Evolutionary conservation across 495 filamentous ascomycete species (phyloP), one percentile per base, ranked within the genome.

Genomic region (Lasiosphaeria ovina): DNA sequence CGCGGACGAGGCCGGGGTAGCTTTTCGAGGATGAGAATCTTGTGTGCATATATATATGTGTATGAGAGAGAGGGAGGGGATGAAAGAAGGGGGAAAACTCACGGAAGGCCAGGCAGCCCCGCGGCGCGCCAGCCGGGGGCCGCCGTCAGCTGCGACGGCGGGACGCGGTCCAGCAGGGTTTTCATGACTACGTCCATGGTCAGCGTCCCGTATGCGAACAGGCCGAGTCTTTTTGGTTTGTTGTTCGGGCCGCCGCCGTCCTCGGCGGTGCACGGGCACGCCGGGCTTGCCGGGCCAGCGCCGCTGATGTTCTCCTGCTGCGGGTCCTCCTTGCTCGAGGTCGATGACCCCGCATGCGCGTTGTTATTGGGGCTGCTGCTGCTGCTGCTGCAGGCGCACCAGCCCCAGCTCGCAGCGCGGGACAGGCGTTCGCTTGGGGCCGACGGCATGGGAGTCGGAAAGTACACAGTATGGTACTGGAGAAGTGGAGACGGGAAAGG

Each of bases 111-210:
- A 3, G 60, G 54, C 36, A 62, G 34, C 1, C 60, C 60, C 6
- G 54, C 60, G 2, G 60, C 60, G 24, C 60, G 51, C 60, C 60
- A 62, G 7, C 60, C 60, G 3, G 54, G 60, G 0, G 60, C 60
- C 12, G 32, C 8, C 16, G 35, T 53, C 1, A 6, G 0, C 16
- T 40, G 12, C 6, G 60, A 62, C 2, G 60, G 54, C 3, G 60
- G 60, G 4, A 62, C 51, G 10, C 60, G 55, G 55, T 55, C 60
- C 3, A 62, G 50, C 0, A 62, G 60, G 3, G 55, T 36, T 4
- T 44, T 38, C 49, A 62, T 55, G 31, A 58, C 50, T 3, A 54
- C 12, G 38, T 62, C 54, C 36, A 62, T 38, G 35, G 55, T 58
- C 3, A 60, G 53, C 1, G 62, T 60, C 12, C 62, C 53, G 48